These are phyloP conservation scores for Vigna mungo DNA, from an alignment of 306 rosid genomes.

Conservation along the genomic window DNA sequence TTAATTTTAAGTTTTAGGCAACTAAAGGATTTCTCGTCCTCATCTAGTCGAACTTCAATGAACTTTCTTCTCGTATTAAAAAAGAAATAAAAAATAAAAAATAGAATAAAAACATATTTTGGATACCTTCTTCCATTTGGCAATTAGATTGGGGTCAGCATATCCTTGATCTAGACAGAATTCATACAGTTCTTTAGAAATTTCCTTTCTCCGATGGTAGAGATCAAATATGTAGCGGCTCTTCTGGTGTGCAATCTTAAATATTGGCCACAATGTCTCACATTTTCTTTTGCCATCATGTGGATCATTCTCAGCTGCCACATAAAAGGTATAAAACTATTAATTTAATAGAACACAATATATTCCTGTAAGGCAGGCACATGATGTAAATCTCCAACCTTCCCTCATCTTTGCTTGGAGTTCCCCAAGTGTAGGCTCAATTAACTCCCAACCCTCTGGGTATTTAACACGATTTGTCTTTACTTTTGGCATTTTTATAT, in stretches of 20 bases:
- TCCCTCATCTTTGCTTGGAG: slow-evolving; percentile 98
- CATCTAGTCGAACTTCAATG: background rate
- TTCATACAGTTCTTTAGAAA: slow-evolving; percentile 72
- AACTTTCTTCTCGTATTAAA: background rate
- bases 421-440: slow-evolving; percentile 90
- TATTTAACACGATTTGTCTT: slow-evolving; percentile 87
- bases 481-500: slow-evolving; percentile 79
- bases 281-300: slow-evolving; percentile 80
- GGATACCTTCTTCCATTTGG: slow-evolving; percentile 80
- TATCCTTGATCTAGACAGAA: slow-evolving; percentile 82
- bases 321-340: slow-evolving; percentile 30
- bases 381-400: slow-evolving; percentile 54
- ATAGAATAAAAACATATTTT: background rate
- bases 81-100: background rate
- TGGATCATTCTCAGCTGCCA: slow-evolving; percentile 73
- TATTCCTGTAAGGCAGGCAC: background rate
- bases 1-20: background rate
- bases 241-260: slow-evolving; percentile 75
- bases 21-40: slow-evolving; percentile 9
- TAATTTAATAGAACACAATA: slow-evolving; percentile 8
- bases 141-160: slow-evolving; percentile 74
- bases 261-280: slow-evolving; percentile 81
- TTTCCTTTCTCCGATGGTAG: slow-evolving; percentile 69
- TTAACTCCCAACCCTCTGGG: slow-evolving; percentile 96
- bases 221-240: slow-evolving; percentile 83